These are phyloP conservation scores for Candida insectorum DNA, from an alignment of 805 yeast species.

Conservation along the genomic window DNA sequence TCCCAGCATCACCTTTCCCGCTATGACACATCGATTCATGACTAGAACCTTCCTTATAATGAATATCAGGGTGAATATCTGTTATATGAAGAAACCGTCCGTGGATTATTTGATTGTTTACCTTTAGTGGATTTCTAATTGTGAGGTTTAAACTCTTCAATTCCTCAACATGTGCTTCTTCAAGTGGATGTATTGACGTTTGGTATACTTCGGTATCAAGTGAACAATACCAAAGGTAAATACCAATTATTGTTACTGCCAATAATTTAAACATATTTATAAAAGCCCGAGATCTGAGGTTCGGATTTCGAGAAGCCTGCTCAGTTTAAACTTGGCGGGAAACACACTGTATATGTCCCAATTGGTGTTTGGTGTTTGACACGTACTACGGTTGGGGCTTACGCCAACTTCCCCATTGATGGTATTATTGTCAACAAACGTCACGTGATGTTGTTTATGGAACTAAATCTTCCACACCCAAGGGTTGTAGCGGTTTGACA, in stretches of 20 bases:
- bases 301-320: no score
- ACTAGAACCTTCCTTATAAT: conserved; percentile 51
- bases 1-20: conserved; percentile 53
- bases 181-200: conserved; percentile 2
- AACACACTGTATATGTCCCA: no score
- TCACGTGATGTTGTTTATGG: no score
- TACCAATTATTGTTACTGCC: not conserved
- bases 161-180: conserved; percentile 1
- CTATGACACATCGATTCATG: conserved; percentile 55
- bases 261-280: conserved; percentile 5
- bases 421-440: no score
- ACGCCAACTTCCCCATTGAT: no score
- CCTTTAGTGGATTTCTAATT: conserved; percentile 25
- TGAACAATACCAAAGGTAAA: conserved; percentile 11
- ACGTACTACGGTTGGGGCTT: no score
- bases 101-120: conserved; percentile 40
- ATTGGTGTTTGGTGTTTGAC: no score
- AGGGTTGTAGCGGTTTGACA: no score
- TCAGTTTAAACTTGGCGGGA: no score
- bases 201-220: not conserved
- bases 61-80: conserved; percentile 81
- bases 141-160: conserved; percentile 25
- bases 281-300: no score
- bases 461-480: no score
- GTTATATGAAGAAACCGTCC: conserved; percentile 86